These are phyloP conservation scores for Tricholoma hemisulphureum DNA, from an alignment of 768 basidiomycete genomes.

Conservation along the genomic window DNA sequence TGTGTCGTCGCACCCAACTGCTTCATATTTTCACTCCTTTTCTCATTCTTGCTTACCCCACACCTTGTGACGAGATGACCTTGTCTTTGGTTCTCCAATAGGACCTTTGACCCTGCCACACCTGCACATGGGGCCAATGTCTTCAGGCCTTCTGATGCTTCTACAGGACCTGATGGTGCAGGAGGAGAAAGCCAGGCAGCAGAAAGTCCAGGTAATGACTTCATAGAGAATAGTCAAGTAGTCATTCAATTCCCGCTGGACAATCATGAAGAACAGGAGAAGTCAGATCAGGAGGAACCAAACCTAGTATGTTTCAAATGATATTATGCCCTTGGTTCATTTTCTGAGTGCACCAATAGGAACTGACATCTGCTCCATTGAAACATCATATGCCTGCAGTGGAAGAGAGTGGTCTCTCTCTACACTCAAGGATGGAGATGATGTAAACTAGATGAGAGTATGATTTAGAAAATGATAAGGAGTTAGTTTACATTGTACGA, in stretches of 20 bases:
- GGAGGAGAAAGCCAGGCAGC: neutral
- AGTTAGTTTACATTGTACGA: too few relatives aligned
- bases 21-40: too few relatives aligned
- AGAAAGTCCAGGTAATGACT: neutral
- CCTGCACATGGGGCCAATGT: slow-evolving; percentile 7
- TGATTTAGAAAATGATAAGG: too few relatives aligned
- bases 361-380: neutral
- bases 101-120: too few relatives aligned
- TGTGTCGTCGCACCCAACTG: too few relatives aligned
- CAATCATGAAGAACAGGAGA: neutral
- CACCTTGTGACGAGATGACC: too few relatives aligned
- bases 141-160: slow-evolving; percentile 12
- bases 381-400: neutral
- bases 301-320: neutral
- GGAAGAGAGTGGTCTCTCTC: neutral
- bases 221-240: neutral
- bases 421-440: neutral
- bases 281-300: neutral
- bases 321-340: neutral
- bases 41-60: too few relatives aligned
- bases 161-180: neutral
- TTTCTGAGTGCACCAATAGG: neutral
- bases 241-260: slow-evolving; percentile 3
- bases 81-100: too few relatives aligned
- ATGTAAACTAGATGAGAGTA: neutral